Percentiles rank a stretch among this genome's conserved stretches.
Evolutionary conservation across 129 eudicot species (phyloP).

Genomic region (Chrysanthemum lavandulifolium): DNA sequence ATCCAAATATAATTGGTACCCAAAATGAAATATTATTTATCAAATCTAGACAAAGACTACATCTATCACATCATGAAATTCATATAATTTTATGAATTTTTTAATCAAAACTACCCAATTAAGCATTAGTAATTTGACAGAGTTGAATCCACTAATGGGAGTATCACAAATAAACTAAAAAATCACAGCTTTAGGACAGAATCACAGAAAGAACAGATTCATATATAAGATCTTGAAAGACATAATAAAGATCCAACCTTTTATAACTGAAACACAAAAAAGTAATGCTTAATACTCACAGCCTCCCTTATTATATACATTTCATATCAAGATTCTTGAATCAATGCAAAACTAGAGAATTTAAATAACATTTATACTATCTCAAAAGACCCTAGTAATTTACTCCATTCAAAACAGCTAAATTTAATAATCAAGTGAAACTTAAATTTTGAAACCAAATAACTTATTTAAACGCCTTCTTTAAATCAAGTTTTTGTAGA

Average conservation of each 20-base stretch:
- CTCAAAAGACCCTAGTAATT: slow-evolving; percentile 20
- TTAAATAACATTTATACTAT: slow-evolving; percentile 18
- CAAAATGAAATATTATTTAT: slow-evolving; percentile 5
- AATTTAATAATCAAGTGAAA: slow-evolving; percentile 9
- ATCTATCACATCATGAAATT: slow-evolving; percentile 21
- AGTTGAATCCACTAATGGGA: slow-evolving; percentile 12
- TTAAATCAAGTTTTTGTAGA: slow-evolving; percentile 14
- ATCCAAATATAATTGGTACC: slow-evolving; percentile 22
- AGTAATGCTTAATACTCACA: slow-evolving; percentile 6
- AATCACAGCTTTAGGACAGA: slow-evolving; percentile 24
- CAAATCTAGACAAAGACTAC: slow-evolving; percentile 22
- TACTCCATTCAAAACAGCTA: slow-evolving; percentile 11
- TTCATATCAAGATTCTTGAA: slow-evolving; percentile 30
- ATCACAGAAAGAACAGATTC: slow-evolving; percentile 17
- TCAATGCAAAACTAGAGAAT: slow-evolving; percentile 16
- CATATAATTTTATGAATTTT: background rate
- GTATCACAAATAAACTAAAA: slow-evolving; percentile 1
- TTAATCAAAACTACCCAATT: slow-evolving; percentile 15
- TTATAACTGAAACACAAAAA: slow-evolving; percentile 17
- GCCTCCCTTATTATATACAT: slow-evolving; percentile 10
- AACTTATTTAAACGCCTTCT: background rate
- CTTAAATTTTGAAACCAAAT: slow-evolving; percentile 12
- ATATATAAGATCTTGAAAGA: slow-evolving; percentile 33
- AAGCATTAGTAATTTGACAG: slow-evolving; percentile 25
- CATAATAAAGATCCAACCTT: slow-evolving; percentile 13